Evolutionary conservation across 2,329 filamentous ascomycete species (phyloP).

Genomic region (Incumbomyces lentus): DNA sequence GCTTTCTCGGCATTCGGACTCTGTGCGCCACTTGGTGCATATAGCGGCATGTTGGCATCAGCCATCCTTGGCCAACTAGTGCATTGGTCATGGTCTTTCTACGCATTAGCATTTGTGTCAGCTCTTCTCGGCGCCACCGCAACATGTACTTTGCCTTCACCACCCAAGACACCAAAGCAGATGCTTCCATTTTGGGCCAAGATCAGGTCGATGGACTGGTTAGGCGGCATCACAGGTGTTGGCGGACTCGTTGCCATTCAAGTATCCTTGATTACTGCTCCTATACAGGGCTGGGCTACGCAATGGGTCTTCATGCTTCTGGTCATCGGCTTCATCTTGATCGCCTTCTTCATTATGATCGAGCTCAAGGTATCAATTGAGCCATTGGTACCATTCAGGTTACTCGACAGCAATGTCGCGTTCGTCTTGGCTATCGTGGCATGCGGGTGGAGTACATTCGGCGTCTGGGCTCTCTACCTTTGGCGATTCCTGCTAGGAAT

Average conservation of each 20-base stretch:
- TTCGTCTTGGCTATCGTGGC: slow-evolving; percentile 47
- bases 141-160: slow-evolving; percentile 28
- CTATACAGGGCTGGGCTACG: slow-evolving; percentile 44
- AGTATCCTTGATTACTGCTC: slow-evolving; percentile 53
- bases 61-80: slow-evolving; percentile 21
- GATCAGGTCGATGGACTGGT: slow-evolving; percentile 27
- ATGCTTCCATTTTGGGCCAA: slow-evolving; percentile 20
- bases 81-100: slow-evolving; percentile 40
- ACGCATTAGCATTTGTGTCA: slow-evolving; percentile 29
- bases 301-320: slow-evolving; percentile 42
- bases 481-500: slow-evolving; percentile 25
- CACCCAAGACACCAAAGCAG: slow-evolving; percentile 18
- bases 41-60: slow-evolving; percentile 25
- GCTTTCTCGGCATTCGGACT: slow-evolving; percentile 41
- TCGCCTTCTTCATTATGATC: slow-evolving; percentile 37
- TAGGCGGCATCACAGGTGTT: slow-evolving; percentile 34
- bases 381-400: slow-evolving; percentile 39
- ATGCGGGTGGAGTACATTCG: slow-evolving; percentile 43
- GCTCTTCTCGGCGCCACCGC: slow-evolving; percentile 25
- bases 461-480: slow-evolving; percentile 36
- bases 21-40: slow-evolving; percentile 32
- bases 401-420: slow-evolving; percentile 35
- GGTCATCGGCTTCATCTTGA: slow-evolving; percentile 35
- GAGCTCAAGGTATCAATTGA: slow-evolving; percentile 33
- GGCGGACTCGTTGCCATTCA: slow-evolving; percentile 48